Evolutionary conservation across 495 filamentous ascomycete species (phyloP), one percentile per base, ranked within the genome.

Genomic region (Aspergillus avenaceus): DNA sequence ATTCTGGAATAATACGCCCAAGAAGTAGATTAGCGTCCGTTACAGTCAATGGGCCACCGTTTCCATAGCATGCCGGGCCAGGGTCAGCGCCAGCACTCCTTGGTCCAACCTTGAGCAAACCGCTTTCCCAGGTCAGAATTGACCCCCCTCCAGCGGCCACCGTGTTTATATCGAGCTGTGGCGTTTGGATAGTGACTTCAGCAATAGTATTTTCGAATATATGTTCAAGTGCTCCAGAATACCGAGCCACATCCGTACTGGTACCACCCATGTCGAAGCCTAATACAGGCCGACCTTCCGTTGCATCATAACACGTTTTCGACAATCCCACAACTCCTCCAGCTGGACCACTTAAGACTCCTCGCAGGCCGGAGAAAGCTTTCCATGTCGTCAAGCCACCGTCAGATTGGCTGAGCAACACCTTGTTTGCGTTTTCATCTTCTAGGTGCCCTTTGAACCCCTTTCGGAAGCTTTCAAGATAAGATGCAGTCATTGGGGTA

Each of bases 221-320:
- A 62, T 97, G 90, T 45, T 96, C 90, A 58, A 95, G 90, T 26
- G 87, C 74, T 13, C 90, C 90, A 19, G 87, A 90, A 59, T 91
- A 96, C 34, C 91, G 71, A 28, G 86, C 88, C 4, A 96, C 91
- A 62, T 97, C 91, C 3, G 91, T 96, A 50, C 85, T 90, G 2
- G 91, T 97, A 31, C 91, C 91, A n/a, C 83, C 82, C 91, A 96
- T 96, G 61, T 95, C 90, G 58, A 96, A 95, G 1, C 91, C 91
- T 58, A 96, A 91, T 11, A 95, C 85, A 4, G 90, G 90, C 9
- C 80, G 88, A 54, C 83, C 85, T 0, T 87, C 90, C 45, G 85
- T 73, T 5, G 84, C 76, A 61, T 95, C 90, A 60, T 88, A 95
- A 6, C 83, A 88, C 1, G 91, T 96, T 31, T 90, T 77, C n/a